These are phyloP conservation scores for Dactylellina drechsleri DNA, from an alignment of 2,329 filamentous ascomycete genomes.

Conservation along the genomic window DNA sequence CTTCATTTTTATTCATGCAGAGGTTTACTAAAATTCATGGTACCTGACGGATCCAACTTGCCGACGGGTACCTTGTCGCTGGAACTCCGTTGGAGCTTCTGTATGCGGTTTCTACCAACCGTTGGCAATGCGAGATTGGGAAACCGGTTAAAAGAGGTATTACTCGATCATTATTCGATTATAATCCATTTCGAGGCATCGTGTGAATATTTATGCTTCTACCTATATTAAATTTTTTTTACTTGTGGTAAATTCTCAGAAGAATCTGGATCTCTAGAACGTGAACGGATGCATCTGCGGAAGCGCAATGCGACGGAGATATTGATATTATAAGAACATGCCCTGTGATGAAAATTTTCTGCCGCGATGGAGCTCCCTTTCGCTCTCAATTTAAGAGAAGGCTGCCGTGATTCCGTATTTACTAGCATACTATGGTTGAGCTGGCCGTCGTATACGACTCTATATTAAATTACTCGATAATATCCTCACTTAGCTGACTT, in stretches of 20 bases:
- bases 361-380: background rate
- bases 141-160: slow-evolving; percentile 37
- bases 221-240: slow-evolving; percentile 1
- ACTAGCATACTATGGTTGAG: background rate
- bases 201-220: slow-evolving; percentile 3
- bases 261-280: too few relatives aligned
- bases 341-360: background rate
- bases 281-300: background rate
- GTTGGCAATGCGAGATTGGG: too few relatives aligned
- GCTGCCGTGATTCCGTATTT: slow-evolving; percentile 7
- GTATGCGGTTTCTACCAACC: too few relatives aligned
- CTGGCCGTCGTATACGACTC: background rate
- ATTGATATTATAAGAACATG: background rate
- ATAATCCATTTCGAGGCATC: slow-evolving; percentile 26
- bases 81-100: background rate
- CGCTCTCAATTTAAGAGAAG: background rate
- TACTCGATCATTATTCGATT: slow-evolving; percentile 55
- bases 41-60: background rate
- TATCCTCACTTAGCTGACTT: too few relatives aligned
- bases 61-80: background rate
- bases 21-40: background rate
- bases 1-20: background rate
- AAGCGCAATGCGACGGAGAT: background rate
- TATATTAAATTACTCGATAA: too few relatives aligned
- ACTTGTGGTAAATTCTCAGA: too few relatives aligned